Evolutionary conservation across 352 stramenopile genomes (phyloP).

Genomic region (Pythium grandisporangium): DNA sequence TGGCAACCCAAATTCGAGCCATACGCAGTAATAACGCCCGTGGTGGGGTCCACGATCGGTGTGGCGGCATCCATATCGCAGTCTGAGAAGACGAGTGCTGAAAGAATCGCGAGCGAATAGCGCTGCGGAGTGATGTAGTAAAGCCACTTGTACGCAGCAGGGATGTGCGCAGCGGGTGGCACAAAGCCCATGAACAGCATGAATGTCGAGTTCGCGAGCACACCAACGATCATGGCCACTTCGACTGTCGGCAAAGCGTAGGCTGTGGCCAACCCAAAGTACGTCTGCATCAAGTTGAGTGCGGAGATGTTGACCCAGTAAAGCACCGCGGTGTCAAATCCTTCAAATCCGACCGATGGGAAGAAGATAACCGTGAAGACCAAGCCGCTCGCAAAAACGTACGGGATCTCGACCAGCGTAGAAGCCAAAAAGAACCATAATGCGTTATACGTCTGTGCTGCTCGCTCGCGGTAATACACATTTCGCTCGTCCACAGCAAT

Average conservation of each 20-base stretch:
- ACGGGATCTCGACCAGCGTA: conserved; percentile 56
- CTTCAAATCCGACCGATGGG: conserved; percentile 24
- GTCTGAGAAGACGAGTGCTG: conserved; percentile 11
- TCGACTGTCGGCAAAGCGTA: conserved; percentile 22
- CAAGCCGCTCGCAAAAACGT: conserved; percentile 15
- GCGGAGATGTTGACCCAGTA: conserved; percentile 53
- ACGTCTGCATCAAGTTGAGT: conserved; percentile 41
- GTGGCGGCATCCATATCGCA: conserved; percentile 11
- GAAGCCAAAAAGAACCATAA: conserved; percentile 47
- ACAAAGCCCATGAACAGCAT: conserved; percentile 34
- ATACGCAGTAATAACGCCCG: conserved; percentile 2
- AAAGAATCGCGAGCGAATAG: conserved; percentile 15
- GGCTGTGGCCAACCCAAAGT: conserved; percentile 64
- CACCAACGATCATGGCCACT: conserved; percentile 18
- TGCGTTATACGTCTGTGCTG: conserved; percentile 76
- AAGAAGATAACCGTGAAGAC: conserved; percentile 49
- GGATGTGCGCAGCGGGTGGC: conserved; percentile 14
- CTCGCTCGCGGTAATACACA: conserved; percentile 86
- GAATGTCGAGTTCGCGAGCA: conserved; percentile 33
- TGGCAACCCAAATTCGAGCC: conserved; percentile 16
- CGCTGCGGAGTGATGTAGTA: conserved; percentile 18
- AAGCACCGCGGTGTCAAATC: conserved; percentile 29
- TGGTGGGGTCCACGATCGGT: conserved; percentile 7
- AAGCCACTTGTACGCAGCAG: conserved; percentile 16
- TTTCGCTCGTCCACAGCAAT: conserved; percentile 61